Base-by-base conservation (phyloP, 768 basidiomycete species). In the Galerina sulciceps region DNA sequence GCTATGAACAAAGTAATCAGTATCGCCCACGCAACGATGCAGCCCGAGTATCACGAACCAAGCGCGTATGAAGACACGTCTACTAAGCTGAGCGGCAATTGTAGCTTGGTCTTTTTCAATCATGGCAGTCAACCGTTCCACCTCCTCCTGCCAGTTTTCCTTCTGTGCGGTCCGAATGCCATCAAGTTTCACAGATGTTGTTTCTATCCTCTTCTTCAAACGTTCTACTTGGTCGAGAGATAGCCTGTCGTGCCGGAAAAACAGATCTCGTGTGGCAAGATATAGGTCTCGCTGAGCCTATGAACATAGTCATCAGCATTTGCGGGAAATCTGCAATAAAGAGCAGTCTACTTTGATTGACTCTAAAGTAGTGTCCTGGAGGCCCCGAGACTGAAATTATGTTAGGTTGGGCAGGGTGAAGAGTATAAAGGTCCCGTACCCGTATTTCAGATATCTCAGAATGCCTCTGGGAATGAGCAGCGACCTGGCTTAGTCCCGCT, bases 211-310 rank as follows among this genome's bases (percentile, higher is more conserved):
- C 69, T 93, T 96, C 74, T 89, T 89, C 57, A 99, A 77, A 36
- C 90, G 83, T 57, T 97, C 94, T 2, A 94, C 93, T 62, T 91
- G 87, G 68, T 98, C 96, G 38, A 87, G 81, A 0, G 94, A 93
- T 42, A 96, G 81, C n/a, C 93, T 86, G 61, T 96, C 94, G 63
- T 94, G 90, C 18, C 95, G 86, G 53, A 88, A 79, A 69, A 96
- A 91, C 6, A 96, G 80, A 66, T 97, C 95, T 37, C 92, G 85
- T 69, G 90, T 89, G 6, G 94, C 89, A 49, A 94, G 78, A 69
- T 94, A 96, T 8, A 98, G 79, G 70, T 96, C 93, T 26, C 93
- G 86, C 74, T 97, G 68, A 48, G 56, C 51, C 61, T 63, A 57
- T 9, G 17, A 51, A 59, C 22, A 23, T 37, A 46, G 6, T 20